Conservation (phyloP, 192 early-diverging fungal species). For the Fimicolochytrium jonesii region DNA sequence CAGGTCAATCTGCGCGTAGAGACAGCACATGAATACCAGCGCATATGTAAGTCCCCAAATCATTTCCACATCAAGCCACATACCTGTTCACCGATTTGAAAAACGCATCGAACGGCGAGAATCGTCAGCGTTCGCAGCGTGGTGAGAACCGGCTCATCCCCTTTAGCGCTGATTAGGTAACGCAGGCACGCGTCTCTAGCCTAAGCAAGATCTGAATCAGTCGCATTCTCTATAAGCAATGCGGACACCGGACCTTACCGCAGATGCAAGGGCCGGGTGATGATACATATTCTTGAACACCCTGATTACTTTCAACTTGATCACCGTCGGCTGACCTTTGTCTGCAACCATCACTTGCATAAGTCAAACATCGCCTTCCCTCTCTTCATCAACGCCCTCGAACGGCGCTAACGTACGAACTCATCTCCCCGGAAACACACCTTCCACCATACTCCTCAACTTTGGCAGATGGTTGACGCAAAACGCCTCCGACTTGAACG, state of each 20-base stretch:
- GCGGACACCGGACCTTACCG: not conserved
- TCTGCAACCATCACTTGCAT: no score
- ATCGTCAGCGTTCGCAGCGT: slow-evolving; percentile 6
- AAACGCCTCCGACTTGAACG: slow-evolving; percentile 5
- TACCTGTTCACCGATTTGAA: slow-evolving; percentile 14
- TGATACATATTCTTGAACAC: slow-evolving; percentile 22
- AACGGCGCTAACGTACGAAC: no score
- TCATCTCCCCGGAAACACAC: not conserved
- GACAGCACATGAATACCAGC: not conserved
- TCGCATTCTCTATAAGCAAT: no score
- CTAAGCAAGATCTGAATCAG: no score
- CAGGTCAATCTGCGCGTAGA: slow-evolving; percentile 2
- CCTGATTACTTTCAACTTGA: not conserved
- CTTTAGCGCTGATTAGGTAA: not conserved
- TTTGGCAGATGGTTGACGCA: not conserved
- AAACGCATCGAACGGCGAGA: slow-evolving; percentile 8
- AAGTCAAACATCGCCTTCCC: no score
- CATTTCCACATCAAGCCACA: not conserved
- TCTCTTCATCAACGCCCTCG: no score
- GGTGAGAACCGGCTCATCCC: not conserved
- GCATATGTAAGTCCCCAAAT: not conserved
- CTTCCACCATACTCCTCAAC: slow-evolving; percentile 3
- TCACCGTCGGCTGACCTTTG: not conserved
- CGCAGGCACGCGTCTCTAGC: slow-evolving; percentile 4
- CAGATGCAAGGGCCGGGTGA: not conserved